phyloP scores from a whole-genome alignment of 78 protist genomes.

The Chrysochromulina tobinii region DNA sequence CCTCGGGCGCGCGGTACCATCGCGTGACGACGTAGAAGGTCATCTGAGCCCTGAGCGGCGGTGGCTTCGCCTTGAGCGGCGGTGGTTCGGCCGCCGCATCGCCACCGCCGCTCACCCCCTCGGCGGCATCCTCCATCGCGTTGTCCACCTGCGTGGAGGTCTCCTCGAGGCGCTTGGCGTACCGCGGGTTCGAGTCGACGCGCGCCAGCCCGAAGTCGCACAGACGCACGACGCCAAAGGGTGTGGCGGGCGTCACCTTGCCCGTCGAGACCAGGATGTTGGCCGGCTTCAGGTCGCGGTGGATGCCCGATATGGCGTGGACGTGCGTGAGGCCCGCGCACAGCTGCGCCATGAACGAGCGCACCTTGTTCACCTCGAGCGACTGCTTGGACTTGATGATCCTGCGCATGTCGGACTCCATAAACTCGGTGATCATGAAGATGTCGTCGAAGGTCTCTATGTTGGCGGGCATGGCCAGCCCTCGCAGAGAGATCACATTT shows the following conservation, averaged over 20 bases:
- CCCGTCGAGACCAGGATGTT: not conserved
- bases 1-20: constrained; percentile 13
- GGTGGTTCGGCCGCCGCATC: too few species aligned
- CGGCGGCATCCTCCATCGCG: too few species aligned
- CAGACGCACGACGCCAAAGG: too few species aligned
- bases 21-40: not conserved
- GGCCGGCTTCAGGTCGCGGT: constrained; percentile 9
- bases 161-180: too few species aligned
- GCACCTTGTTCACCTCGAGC: too few species aligned
- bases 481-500: not conserved
- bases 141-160: too few species aligned
- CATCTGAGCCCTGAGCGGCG: not conserved
- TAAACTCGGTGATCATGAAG: not conserved
- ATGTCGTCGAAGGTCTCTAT: not conserved
- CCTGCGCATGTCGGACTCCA: not conserved
- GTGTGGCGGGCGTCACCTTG: too few species aligned
- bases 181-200: too few species aligned
- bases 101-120: too few species aligned
- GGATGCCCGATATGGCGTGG: not conserved
- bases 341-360: constrained; percentile 2
- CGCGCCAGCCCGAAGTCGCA: too few species aligned
- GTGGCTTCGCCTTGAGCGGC: not conserved
- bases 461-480: not conserved
- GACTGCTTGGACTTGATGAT: too few species aligned
- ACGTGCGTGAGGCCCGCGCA: not conserved